A percentile compares a stretch with the other conserved stretches of the same genome.
phyloP scores from a whole-genome alignment of 257 asterid genomes.

The Lavandula angustifolia region DNA sequence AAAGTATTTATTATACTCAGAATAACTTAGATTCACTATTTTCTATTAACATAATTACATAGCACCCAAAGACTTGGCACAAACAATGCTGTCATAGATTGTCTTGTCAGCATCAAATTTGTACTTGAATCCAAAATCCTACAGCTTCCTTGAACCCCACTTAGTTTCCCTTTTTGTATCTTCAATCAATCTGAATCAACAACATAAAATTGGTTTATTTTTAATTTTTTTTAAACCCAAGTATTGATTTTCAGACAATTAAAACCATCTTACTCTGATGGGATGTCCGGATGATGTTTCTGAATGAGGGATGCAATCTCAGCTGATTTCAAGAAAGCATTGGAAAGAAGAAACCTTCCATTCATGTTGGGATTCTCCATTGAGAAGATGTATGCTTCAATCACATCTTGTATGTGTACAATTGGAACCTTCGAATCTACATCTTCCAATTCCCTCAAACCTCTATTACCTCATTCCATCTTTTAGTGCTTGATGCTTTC shows the following conservation, averaged over 20 bases:
- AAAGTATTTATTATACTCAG: no score
- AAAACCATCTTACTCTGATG: slow-evolving; percentile 35
- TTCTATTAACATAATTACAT: background rate
- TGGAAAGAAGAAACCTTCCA: slow-evolving; percentile 60
- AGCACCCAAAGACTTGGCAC: slow-evolving; percentile 39
- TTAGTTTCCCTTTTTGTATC: slow-evolving; percentile 48
- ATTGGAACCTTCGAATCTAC: slow-evolving; percentile 53
- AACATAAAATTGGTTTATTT: no score
- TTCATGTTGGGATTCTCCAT: slow-evolving; percentile 40
- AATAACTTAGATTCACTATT: no score
- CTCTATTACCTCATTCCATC: slow-evolving; percentile 25
- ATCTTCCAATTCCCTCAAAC: slow-evolving; percentile 55
- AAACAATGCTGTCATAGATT: slow-evolving; percentile 39
- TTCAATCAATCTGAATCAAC: slow-evolving; percentile 38
- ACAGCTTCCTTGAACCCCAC: slow-evolving; percentile 56
- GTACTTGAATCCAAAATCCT: slow-evolving; percentile 54
- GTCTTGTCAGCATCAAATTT: slow-evolving; percentile 40
- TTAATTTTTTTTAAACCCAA: no score
- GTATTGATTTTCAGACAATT: background rate
- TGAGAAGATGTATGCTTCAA: slow-evolving; percentile 54
- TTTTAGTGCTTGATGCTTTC: slow-evolving; percentile 34
- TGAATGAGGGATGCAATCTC: slow-evolving; percentile 47
- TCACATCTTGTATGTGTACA: slow-evolving; percentile 50
- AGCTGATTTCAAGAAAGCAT: slow-evolving; percentile 41
- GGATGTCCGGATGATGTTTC: slow-evolving; percentile 28